phyloP scores from a whole-genome alignment of 768 basidiomycete genomes.

The Leccinellum rugosiceps region DNA sequence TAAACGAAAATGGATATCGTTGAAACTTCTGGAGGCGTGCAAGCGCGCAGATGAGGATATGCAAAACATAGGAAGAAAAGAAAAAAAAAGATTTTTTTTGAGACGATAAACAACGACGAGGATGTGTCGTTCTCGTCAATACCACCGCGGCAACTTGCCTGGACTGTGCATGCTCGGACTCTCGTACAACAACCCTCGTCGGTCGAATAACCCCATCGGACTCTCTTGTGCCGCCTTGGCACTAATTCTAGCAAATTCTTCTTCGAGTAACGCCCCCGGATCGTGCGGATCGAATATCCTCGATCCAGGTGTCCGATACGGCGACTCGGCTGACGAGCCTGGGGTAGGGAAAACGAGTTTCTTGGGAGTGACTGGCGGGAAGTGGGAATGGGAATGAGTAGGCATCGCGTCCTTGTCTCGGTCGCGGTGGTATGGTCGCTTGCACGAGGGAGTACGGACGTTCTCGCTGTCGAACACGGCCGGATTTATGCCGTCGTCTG shows the following conservation, averaged over 20 bases:
- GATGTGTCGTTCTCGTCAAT: conserved; percentile 28
- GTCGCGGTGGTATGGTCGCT: conserved; percentile 33
- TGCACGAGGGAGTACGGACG: conserved; percentile 46
- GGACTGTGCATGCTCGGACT: conserved; percentile 67
- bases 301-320: conserved; percentile 48
- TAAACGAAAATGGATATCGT: not conserved
- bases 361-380: conserved; percentile 44
- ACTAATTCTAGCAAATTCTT: conserved; percentile 61
- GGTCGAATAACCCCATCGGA: conserved; percentile 66
- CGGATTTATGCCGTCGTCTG: conserved; percentile 34
- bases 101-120: not conserved
- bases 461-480: conserved; percentile 36
- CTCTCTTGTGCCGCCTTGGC: conserved; percentile 48
- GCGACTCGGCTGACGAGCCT: conserved; percentile 33
- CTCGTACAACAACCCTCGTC: conserved; percentile 60
- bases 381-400: conserved; percentile 4
- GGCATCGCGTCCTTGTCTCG: conserved; percentile 20
- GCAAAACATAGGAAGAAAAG: conserved; percentile 8
- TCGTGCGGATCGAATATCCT: conserved; percentile 69
- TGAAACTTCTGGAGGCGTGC: not conserved
- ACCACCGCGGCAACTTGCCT: conserved; percentile 51
- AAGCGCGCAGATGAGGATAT: not conserved
- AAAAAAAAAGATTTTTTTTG: not conserved
- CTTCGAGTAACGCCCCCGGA: conserved; percentile 63
- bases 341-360: conserved; percentile 36